Conservation (phyloP, 2,329 filamentous ascomycete species). For the Tolypocladium tropicale region DNA sequence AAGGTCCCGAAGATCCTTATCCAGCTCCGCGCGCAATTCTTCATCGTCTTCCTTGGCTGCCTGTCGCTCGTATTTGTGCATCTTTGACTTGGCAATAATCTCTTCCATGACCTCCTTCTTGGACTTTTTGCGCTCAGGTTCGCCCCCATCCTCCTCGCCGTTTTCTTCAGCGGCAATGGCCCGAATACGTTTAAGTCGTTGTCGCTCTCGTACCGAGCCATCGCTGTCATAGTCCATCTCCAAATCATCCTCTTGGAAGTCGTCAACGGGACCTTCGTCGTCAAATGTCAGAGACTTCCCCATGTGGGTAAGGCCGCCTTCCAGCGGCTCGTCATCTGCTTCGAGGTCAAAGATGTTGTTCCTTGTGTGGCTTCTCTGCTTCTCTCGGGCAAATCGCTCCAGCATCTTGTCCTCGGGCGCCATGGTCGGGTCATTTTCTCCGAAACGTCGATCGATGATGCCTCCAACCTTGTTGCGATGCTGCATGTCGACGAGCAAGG, state of each 20-base stretch:
- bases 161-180: slow-evolving; percentile 31
- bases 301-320: slow-evolving; percentile 64
- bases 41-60: slow-evolving; percentile 88
- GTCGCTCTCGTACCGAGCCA: slow-evolving; percentile 41
- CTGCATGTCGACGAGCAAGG: slow-evolving; percentile 82
- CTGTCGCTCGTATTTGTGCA: slow-evolving; percentile 90
- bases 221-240: slow-evolving; percentile 49
- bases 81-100: slow-evolving; percentile 92
- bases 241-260: slow-evolving; percentile 72
- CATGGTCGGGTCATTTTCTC: slow-evolving; percentile 91
- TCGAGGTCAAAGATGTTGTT: slow-evolving; percentile 83
- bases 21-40: slow-evolving; percentile 71
- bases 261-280: slow-evolving; percentile 45
- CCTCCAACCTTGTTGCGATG: slow-evolving; percentile 83
- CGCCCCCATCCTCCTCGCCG: slow-evolving; percentile 37
- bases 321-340: slow-evolving; percentile 50
- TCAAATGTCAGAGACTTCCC: slow-evolving; percentile 65
- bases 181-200: slow-evolving; percentile 47
- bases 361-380: slow-evolving; percentile 68
- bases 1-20: slow-evolving; percentile 72
- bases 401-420: slow-evolving; percentile 86
- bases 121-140: slow-evolving; percentile 79
- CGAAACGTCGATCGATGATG: slow-evolving; percentile 85
- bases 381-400: slow-evolving; percentile 82
- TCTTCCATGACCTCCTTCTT: slow-evolving; percentile 98